Evolutionary conservation across 805 yeast genomes (phyloP), one percentile per base, ranked within the genome.

Genomic region (Cyberlindnera japonica): DNA sequence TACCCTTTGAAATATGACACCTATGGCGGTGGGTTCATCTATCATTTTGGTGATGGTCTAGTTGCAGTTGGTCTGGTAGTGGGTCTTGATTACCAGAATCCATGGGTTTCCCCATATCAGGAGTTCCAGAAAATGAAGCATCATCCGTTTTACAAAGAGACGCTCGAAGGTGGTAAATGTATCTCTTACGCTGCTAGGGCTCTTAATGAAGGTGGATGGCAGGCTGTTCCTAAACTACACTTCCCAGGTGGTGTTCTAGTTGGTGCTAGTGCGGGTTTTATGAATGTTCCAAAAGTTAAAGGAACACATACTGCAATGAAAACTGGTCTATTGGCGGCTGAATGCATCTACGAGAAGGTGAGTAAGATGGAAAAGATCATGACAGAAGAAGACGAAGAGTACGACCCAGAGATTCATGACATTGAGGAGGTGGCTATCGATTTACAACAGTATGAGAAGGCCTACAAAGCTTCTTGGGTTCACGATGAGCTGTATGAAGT

Each of bases 241-340:
- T 93, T 93, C 75, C 98, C 98, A 2, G 99, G 99, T 37, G 99
- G 99, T 38, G 82, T 89, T 8, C 66, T 93, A 21, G 91, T 93
- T 28, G 99, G 99, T 23, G 93, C 95, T 42, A 70, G 95, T 42
- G 99, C 99, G 4, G 99, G 99, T 1, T 91, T 93, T 62, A 76
- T 93, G 78, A 93, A 93, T 59, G 98, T 93, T 32, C 97, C 99
- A 38, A 93, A 91, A 63, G 86, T 93, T 57, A 93, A 93, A 66
- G 99, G 99, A 13, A 82, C 97, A 0, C 99, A 93, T 62, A 91
- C 96, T 1, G 98, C 99, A 1, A 87, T 93, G 79, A 93, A 93
- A 63, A 74, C 93, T 9, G 99, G 98, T 23, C 81, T 93, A 74
- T 63, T 93, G 21, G 99, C 99, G 3, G 99, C 98, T 2, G 97